phyloP scores from a whole-genome alignment of 177 flowering plant genomes.

The Vitis hybrid region DNA sequence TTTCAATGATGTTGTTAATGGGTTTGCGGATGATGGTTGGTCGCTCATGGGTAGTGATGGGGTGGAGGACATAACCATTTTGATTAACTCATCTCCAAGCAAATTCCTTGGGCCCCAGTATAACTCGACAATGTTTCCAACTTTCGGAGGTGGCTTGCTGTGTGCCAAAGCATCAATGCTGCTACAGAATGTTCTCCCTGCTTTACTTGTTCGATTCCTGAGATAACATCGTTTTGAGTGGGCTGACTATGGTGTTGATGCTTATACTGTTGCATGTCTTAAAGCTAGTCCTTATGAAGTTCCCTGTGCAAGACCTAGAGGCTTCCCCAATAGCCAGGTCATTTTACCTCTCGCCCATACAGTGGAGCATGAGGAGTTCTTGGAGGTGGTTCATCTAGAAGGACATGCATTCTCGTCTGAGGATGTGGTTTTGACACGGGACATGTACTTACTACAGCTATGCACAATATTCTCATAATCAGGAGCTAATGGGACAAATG shows the following conservation, averaged over 20 bases:
- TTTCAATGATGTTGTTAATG: slow-evolving; percentile 88
- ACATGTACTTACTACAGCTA: slow-evolving; percentile 59
- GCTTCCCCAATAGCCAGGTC: slow-evolving; percentile 61
- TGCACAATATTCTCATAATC: slow-evolving; percentile 43
- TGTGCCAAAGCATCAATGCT: slow-evolving; percentile 92
- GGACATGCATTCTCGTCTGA: slow-evolving; percentile 68
- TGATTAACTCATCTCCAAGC: slow-evolving; percentile 56
- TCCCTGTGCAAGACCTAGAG: slow-evolving; percentile 52
- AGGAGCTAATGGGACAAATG: slow-evolving; percentile 21
- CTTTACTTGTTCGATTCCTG: slow-evolving; percentile 71
- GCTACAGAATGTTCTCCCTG: slow-evolving; percentile 82
- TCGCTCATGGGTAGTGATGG: slow-evolving; percentile 71
- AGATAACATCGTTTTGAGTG: slow-evolving; percentile 86
- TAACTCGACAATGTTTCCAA: slow-evolving; percentile 38
- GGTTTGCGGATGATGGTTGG: slow-evolving; percentile 91
- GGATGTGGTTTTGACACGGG: slow-evolving; percentile 58
- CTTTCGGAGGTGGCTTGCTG: slow-evolving; percentile 63
- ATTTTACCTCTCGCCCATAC: slow-evolving; percentile 77
- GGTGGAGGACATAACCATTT: slow-evolving; percentile 75
- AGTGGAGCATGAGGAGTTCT: slow-evolving; percentile 75
- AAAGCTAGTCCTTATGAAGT: slow-evolving; percentile 55
- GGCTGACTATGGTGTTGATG: slow-evolving; percentile 76
- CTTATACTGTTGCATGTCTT: slow-evolving; percentile 62
- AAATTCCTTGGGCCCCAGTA: slow-evolving; percentile 54
- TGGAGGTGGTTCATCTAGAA: slow-evolving; percentile 82